Evolutionary conservation across 2,329 filamentous ascomycete species (phyloP).

Genomic region (Phoma sp.): DNA sequence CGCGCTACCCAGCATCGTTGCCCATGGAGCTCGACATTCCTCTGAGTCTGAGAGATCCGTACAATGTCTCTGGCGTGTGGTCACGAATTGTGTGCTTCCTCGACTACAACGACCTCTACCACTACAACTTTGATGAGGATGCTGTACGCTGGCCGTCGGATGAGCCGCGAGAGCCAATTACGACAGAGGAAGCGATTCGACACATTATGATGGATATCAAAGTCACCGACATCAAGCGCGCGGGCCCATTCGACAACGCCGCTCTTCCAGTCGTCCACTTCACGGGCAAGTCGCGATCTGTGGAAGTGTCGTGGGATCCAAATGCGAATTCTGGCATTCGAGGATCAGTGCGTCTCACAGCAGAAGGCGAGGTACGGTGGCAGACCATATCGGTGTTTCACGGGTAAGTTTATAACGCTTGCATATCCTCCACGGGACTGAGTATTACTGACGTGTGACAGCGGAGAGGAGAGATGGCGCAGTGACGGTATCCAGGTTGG

Average conservation of each 20-base stretch:
- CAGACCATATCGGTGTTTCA: constrained; percentile 71
- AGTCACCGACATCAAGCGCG: constrained; percentile 66
- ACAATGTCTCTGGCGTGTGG: constrained; percentile 75
- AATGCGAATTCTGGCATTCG: constrained; percentile 72
- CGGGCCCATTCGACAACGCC: constrained; percentile 65
- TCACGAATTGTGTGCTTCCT: constrained; percentile 62
- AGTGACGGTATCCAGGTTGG: constrained; percentile 79
- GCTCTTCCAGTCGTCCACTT: constrained; percentile 73
- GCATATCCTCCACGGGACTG: background rate
- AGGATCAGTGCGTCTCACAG: constrained; percentile 71
- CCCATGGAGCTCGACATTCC: constrained; percentile 48
- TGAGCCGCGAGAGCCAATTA: constrained; percentile 60
- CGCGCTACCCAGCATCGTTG: constrained; percentile 22
- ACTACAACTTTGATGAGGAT: constrained; percentile 70
- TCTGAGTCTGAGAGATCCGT: constrained; percentile 69
- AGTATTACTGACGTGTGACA: constrained; percentile 42
- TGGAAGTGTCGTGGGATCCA: constrained; percentile 71
- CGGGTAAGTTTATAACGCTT: constrained; percentile 45
- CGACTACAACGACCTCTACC: constrained; percentile 66
- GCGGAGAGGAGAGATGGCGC: constrained; percentile 75
- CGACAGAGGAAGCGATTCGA: constrained; percentile 71
- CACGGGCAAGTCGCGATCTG: constrained; percentile 65
- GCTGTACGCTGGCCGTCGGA: constrained; percentile 47
- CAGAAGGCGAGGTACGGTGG: constrained; percentile 77
- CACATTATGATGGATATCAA: constrained; percentile 73